Percentiles rank a stretch among this genome's conserved stretches.
Conservation (phyloP, 2,329 filamentous ascomycete genomes). For the Verticillium longisporum region DNA sequence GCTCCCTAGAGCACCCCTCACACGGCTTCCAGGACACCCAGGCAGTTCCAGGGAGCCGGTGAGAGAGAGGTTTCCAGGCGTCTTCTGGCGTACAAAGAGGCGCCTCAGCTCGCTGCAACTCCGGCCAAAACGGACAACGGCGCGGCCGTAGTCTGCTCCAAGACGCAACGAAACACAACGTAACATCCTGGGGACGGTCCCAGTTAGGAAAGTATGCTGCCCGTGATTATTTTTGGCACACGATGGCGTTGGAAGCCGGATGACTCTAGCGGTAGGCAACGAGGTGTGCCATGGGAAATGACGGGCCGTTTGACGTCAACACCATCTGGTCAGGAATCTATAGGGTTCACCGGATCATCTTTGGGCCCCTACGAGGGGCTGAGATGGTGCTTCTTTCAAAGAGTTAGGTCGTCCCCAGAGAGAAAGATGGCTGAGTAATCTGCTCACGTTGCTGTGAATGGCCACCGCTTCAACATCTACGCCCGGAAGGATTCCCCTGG, state of each 20-base stretch:
- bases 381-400: too few species aligned
- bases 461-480: not conserved
- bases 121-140: not conserved
- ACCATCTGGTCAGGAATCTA: not conserved
- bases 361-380: not conserved
- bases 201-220: not conserved
- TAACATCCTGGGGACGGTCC: slow-evolving; percentile 3
- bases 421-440: not conserved
- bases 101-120: slow-evolving; percentile 4
- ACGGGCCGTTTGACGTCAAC: not conserved
- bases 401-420: too few species aligned
- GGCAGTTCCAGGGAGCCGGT: too few species aligned
- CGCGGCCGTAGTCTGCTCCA: slow-evolving; percentile 1
- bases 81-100: not conserved
- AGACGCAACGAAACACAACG: not conserved
- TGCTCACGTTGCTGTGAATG: not conserved
- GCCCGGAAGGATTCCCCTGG: not conserved
- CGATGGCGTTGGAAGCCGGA: not conserved
- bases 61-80: not conserved
- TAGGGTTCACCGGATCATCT: too few species aligned
- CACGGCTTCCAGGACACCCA: too few species aligned
- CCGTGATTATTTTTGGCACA: slow-evolving; percentile 2
- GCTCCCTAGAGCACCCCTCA: too few species aligned
- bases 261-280: not conserved
- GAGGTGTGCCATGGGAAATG: not conserved